phyloP scores from a whole-genome alignment of 345 rosid species.

The Atalantia buxifolia region DNA sequence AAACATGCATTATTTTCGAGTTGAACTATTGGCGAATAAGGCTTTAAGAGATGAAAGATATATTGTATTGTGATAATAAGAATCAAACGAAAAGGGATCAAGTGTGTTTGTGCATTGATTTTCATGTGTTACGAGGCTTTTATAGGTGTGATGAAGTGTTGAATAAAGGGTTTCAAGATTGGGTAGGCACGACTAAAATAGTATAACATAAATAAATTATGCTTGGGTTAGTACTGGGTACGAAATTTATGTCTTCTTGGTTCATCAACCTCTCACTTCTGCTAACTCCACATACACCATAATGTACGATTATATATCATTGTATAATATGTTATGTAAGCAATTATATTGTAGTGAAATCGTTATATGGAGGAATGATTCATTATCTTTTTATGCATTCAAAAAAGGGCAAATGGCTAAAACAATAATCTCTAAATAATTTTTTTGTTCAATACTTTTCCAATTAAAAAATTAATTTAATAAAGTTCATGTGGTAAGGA shows the following conservation, averaged over 20 bases:
- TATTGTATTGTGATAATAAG: neutral
- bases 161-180: neutral
- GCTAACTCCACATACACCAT: neutral
- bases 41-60: neutral
- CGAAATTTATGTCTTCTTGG: neutral
- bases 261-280: neutral
- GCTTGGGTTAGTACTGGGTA: neutral
- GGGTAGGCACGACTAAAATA: neutral
- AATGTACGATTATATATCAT: neutral
- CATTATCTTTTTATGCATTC: too few species aligned
- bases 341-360: too few species aligned
- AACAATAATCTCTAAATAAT: too few species aligned
- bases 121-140: neutral
- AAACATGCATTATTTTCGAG: too few species aligned
- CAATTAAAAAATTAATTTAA: too few species aligned
- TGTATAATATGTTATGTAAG: too few species aligned
- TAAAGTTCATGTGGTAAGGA: too few species aligned
- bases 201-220: neutral
- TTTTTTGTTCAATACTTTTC: too few species aligned
- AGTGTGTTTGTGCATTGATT: neutral
- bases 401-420: too few species aligned
- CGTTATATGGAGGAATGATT: neutral
- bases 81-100: neutral
- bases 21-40: neutral
- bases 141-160: neutral